These are phyloP conservation scores for Brassica cretica DNA, from an alignment of 345 rosid species.

Conservation along the genomic window DNA sequence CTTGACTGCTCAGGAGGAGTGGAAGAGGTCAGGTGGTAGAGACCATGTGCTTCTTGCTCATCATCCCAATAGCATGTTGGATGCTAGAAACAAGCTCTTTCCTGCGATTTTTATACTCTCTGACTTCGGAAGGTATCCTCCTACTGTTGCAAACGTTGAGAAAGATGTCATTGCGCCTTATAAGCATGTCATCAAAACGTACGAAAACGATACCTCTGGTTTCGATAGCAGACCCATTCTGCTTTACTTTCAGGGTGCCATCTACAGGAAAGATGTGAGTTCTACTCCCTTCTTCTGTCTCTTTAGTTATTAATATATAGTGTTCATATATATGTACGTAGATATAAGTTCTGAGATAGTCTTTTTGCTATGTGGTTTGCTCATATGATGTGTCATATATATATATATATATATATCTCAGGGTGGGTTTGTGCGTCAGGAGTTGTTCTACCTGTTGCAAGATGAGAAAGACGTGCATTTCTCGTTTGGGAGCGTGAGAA, in stretches of 20 bases:
- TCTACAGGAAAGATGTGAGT: constrained; percentile 95
- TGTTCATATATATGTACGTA: too few relatives aligned
- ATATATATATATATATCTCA: constrained; percentile 23
- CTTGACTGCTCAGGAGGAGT: constrained; percentile 63
- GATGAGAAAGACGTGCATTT: constrained; percentile 93
- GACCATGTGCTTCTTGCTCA: constrained; percentile 90
- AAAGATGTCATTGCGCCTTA: constrained; percentile 96
- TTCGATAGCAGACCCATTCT: constrained; percentile 71
- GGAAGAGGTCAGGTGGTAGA: constrained; percentile 79
- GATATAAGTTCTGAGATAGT: too few relatives aligned
- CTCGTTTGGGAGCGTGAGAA: constrained; percentile 83
- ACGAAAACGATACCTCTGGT: constrained; percentile 62
- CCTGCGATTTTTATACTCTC: constrained; percentile 81
- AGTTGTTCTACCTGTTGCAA: constrained; percentile 76
- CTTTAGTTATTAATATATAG: background rate
- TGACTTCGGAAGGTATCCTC: constrained; percentile 96
- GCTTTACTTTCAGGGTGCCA: constrained; percentile 95
- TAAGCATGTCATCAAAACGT: constrained; percentile 70
- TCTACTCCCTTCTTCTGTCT: background rate
- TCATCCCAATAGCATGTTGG: constrained; percentile 92
- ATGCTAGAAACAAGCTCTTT: constrained; percentile 78
- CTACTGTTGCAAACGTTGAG: constrained; percentile 75
- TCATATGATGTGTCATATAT: too few relatives aligned
- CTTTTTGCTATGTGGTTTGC: too few relatives aligned
- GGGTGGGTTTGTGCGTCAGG: constrained; percentile 93